Conservation (phyloP, 345 rosid species). For the Brassica carinata region DNA sequence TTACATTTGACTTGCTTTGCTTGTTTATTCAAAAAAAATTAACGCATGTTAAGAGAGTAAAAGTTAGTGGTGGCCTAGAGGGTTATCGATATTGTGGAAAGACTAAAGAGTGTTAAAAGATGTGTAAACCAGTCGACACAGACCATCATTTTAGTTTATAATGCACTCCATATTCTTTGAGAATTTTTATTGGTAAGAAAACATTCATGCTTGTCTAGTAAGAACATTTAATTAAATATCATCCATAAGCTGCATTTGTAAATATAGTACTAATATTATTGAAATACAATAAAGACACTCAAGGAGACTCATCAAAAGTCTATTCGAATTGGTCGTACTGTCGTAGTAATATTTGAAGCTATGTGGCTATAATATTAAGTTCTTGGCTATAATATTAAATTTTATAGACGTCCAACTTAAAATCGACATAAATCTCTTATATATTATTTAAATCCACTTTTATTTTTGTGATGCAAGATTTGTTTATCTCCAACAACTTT, state of each 20-base stretch:
- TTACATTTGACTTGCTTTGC: slow-evolving; percentile 16
- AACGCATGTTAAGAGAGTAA: neutral
- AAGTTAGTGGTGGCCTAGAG: neutral
- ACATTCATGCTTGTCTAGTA: neutral
- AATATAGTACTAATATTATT: neutral
- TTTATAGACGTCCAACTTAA: too few species aligned
- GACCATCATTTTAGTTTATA: slow-evolving; percentile 24
- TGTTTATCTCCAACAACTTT: too few species aligned
- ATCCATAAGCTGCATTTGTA: neutral
- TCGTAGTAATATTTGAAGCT: too few species aligned
- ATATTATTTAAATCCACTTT: too few species aligned
- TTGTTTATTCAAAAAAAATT: neutral
- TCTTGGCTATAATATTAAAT: too few species aligned
- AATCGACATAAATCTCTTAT: too few species aligned
- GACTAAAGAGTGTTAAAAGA: slow-evolving; percentile 18
- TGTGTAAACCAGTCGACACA: slow-evolving; percentile 29
- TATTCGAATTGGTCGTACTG: too few species aligned
- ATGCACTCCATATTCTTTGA: slow-evolving; percentile 9
- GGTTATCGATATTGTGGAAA: slow-evolving; percentile 18
- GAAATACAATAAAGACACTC: neutral
- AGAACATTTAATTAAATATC: neutral
- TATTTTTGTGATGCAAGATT: too few species aligned
- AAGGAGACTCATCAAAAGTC: neutral
- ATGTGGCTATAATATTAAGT: too few species aligned
- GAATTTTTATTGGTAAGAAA: neutral